These are phyloP conservation scores for Cyathus striatus DNA, from an alignment of 768 basidiomycete genomes.

Conservation along the genomic window DNA sequence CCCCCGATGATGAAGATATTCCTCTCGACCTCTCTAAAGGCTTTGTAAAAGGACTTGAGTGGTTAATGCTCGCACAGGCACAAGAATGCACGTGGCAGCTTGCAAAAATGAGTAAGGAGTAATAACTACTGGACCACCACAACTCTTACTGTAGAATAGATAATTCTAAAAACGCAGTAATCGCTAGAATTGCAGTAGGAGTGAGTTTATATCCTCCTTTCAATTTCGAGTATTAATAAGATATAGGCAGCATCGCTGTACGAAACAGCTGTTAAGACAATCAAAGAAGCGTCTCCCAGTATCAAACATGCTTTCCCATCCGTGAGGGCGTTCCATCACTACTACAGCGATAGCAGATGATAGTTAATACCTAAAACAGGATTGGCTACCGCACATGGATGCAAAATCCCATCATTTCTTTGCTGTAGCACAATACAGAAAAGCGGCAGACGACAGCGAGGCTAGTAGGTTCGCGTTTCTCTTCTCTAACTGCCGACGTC, in stretches of 20 bases:
- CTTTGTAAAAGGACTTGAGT: conserved; percentile 61
- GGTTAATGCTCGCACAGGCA: conserved; percentile 86
- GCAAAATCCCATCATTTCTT: conserved; percentile 82
- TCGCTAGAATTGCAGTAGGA: conserved; percentile 78
- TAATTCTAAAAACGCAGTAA: conserved; percentile 73
- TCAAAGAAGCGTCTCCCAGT: conserved; percentile 38
- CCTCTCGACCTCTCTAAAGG: conserved; percentile 63
- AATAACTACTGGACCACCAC: too few species aligned
- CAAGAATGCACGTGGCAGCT: conserved; percentile 98
- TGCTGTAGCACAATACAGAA: conserved; percentile 85
- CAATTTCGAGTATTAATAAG: conserved; percentile 3
- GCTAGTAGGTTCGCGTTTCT: conserved; percentile 49
- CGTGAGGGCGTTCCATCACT: conserved; percentile 21
- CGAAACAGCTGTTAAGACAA: conserved; percentile 34
- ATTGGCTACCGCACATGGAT: conserved; percentile 77
- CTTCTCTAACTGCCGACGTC: not conserved
- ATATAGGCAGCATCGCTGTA: conserved; percentile 63
- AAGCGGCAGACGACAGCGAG: conserved; percentile 85
- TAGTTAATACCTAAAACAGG: too few species aligned
- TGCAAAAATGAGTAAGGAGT: conserved; percentile 69
- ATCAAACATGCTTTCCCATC: conserved; percentile 47
- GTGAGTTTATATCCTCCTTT: conserved; percentile 25
- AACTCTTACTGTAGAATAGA: too few species aligned
- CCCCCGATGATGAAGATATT: conserved; percentile 44
- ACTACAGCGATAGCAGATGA: too few species aligned